Base-by-base conservation (phyloP, 1,284 basidiomycete species). In the Austroboletus novae-zelandiae region DNA sequence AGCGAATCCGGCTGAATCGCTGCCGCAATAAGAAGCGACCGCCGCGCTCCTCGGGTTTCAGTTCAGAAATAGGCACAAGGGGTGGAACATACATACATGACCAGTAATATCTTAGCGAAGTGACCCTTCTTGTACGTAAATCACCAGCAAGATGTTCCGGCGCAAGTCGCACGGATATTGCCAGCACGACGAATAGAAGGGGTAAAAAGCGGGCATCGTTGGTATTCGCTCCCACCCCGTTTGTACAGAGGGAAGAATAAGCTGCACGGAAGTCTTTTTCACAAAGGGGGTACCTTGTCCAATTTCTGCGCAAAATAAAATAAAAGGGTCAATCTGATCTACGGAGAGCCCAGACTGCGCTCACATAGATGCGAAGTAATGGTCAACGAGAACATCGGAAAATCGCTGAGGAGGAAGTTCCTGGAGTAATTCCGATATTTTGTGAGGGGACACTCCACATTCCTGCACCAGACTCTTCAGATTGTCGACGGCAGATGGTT, bases 251-350 rank as follows among this genome's bases (percentile, higher is more conserved):
- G 27, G 91, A 86, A 40, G 84, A 78, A 67, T 94, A 97, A 0
- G 90, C 83, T 31, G 78, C 63, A 45, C 93, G 80, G 68, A 97
- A 97, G 50, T 91, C 86, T 43, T 80, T 79, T 59, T 96, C 94
- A 42, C 91, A 92, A 30, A 97, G 81, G 29, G 94, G 94, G 68
- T 96, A 94, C 36, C 94, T 83, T n/a, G 93, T 93, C 80, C 91
- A 93, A 66, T 97, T 97, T 68, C 94, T 94, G 60, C 39, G 5
- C 20, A 23, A 23, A 23, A 23, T 3, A 23, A 23, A 23, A 23
- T 3, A 45, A 53, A 17, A 54, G 43, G 39, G 39, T 47, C 15
- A 50, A 40, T 42, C 18, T 27, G 11, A 36, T 54, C 39, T 35
- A 50, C 34, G 42, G 27, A 18, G 46, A 47, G 34, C 23, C 2